These are phyloP conservation scores for Aspergillus ustus DNA, from an alignment of 2,329 filamentous ascomycete species.

Conservation along the genomic window DNA sequence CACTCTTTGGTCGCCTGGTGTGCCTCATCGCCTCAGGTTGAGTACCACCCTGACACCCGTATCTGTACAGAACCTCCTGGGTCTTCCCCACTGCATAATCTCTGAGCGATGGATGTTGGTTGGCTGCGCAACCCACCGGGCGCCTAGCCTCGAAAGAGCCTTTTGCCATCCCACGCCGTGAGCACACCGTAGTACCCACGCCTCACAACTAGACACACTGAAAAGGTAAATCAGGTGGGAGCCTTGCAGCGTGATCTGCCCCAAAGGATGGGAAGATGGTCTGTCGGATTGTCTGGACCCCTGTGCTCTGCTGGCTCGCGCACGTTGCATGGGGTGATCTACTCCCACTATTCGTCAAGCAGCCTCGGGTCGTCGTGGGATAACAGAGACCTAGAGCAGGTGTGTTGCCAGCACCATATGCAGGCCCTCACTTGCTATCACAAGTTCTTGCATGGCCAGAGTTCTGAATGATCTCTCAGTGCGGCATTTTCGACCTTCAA, in stretches of 20 bases:
- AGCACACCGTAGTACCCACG: conserved; percentile 10
- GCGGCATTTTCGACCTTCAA: background rate
- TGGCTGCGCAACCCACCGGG: conserved; percentile 6
- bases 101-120: conserved; percentile 2
- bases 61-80: conserved; percentile 1
- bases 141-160: background rate
- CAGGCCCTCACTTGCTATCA: conserved; percentile 1
- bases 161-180: conserved; percentile 12
- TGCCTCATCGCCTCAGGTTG: conserved; percentile 17
- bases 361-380: background rate
- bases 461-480: background rate
- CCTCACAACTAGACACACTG: background rate
- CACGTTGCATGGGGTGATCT: background rate
- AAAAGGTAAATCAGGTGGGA: conserved; percentile 10
- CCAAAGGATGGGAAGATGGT: background rate
- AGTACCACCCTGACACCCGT: background rate
- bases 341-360: background rate
- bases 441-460: background rate
- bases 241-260: conserved; percentile 1
- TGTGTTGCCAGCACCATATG: conserved; percentile 4
- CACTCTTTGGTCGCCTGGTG: conserved; percentile 2
- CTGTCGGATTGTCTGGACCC: background rate
- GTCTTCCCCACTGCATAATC: background rate
- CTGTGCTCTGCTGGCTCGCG: background rate
- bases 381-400: background rate